Evolutionary conservation across 2,329 filamentous ascomycete genomes (phyloP).

Genomic region (Ceratocystiopsis minuta): DNA sequence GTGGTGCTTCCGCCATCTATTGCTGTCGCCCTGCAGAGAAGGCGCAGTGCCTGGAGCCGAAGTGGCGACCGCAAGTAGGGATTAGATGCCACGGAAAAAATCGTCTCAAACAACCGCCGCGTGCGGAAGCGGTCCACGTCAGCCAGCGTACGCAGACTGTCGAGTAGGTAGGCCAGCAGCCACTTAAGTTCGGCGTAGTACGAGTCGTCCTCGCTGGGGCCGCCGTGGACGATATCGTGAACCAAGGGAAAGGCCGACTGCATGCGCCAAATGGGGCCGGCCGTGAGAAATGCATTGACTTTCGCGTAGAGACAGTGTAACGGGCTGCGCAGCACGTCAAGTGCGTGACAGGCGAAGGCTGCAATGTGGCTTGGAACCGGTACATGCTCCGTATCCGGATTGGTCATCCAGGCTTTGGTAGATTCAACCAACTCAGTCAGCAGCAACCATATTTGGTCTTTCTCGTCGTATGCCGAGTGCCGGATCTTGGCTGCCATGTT

Average conservation of each 20-base stretch:
- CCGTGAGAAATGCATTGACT: conserved; percentile 67
- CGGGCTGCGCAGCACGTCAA: conserved; percentile 56
- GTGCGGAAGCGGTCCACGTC: conserved; percentile 45
- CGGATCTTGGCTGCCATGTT: conserved; percentile 46
- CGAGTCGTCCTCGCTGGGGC: conserved; percentile 53
- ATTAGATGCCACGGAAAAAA: conserved; percentile 51
- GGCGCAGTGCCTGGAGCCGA: conserved; percentile 38
- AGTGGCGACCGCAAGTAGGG: conserved; percentile 42
- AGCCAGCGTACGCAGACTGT: conserved; percentile 38
- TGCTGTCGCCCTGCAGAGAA: conserved; percentile 49
- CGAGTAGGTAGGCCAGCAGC: conserved; percentile 54
- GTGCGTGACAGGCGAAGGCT: conserved; percentile 54
- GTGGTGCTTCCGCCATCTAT: conserved; percentile 60
- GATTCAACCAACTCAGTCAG: conserved; percentile 69
- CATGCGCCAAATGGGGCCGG: conserved; percentile 53
- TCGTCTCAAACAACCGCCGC: conserved; percentile 53
- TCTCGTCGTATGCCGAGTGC: conserved; percentile 55
- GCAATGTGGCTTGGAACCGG: conserved; percentile 56
- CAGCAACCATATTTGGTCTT: conserved; percentile 61
- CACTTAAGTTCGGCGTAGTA: conserved; percentile 58
- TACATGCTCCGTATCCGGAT: conserved; percentile 12
- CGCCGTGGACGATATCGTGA: conserved; percentile 40
- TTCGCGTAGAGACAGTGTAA: conserved; percentile 73
- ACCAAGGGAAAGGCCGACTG: conserved; percentile 49
- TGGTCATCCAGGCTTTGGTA: conserved; percentile 30